A percentile compares a stretch with the other conserved stretches of the same genome.
These are phyloP conservation scores for Amphirosellinia nigrospora DNA, from an alignment of 495 filamentous ascomycete species.

Conservation along the genomic window DNA sequence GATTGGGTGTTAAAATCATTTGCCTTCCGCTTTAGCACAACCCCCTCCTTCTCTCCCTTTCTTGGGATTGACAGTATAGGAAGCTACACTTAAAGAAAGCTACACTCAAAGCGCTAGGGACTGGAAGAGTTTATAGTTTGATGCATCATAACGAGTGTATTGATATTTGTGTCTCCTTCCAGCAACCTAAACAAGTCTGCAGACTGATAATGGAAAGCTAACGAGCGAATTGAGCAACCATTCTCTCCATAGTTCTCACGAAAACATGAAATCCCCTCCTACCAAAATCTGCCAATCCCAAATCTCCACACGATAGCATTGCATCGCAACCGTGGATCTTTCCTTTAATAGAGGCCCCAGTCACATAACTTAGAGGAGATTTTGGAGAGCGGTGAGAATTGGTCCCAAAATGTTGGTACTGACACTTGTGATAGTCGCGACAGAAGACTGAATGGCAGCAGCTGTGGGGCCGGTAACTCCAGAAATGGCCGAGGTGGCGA, in stretches of 20 bases:
- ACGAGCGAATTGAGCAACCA: background rate
- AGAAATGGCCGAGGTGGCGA: background rate
- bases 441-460: background rate
- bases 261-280: background rate
- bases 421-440: background rate
- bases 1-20: too few relatives aligned
- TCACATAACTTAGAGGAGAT: background rate
- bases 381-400: background rate
- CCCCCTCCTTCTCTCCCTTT: background rate
- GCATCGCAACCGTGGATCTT: background rate
- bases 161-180: background rate
- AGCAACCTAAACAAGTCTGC: background rate
- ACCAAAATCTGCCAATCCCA: background rate
- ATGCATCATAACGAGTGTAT: constrained; percentile 7
- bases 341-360: background rate
- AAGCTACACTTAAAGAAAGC: background rate
- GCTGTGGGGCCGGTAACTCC: background rate
- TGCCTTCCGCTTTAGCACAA: too few relatives aligned
- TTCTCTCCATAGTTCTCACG: background rate
- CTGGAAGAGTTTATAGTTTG: too few relatives aligned
- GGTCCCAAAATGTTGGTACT: background rate
- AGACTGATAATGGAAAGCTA: background rate
- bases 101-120: too few relatives aligned
- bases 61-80: background rate
- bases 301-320: background rate